These are phyloP conservation scores for Fusarium phyllophilum DNA, from an alignment of 2,329 filamentous ascomycete genomes.

Conservation along the genomic window DNA sequence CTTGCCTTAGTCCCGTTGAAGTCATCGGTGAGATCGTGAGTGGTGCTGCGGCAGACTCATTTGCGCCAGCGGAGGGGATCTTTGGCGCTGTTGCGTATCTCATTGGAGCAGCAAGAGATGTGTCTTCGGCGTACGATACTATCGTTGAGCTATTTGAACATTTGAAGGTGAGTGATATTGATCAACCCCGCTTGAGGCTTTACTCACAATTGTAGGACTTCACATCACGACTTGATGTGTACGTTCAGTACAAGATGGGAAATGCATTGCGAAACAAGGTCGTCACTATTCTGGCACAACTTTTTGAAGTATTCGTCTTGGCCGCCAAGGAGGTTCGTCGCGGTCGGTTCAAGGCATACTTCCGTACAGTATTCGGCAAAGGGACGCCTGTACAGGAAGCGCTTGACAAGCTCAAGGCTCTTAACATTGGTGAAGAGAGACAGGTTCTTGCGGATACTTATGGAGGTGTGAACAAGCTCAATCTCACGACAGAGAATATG, in stretches of 20 bases:
- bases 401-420: constrained; percentile 52
- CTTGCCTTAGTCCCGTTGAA: constrained; percentile 52
- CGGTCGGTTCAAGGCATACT: constrained; percentile 55
- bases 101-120: constrained; percentile 56
- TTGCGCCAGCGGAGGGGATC: constrained; percentile 54
- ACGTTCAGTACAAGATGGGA: constrained; percentile 53
- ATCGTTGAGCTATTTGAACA: constrained; percentile 57
- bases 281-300: constrained; percentile 53
- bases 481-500: constrained; percentile 50
- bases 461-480: constrained; percentile 50
- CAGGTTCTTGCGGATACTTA: constrained; percentile 58
- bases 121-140: constrained; percentile 56
- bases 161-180: constrained; percentile 46
- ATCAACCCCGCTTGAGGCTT: constrained; percentile 24
- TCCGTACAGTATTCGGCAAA: constrained; percentile 52
- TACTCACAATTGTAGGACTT: constrained; percentile 49
- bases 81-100: constrained; percentile 57
- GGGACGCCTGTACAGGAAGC: constrained; percentile 54
- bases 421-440: constrained; percentile 55
- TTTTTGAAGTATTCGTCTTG: constrained; percentile 58
- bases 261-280: constrained; percentile 52
- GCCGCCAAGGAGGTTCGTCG: constrained; percentile 54
- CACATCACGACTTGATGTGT: constrained; percentile 54
- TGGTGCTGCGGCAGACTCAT: constrained; percentile 51
- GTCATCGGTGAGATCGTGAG: constrained; percentile 52